Evolutionary conservation across 345 rosid genomes (phyloP), one percentile per base, ranked within the genome.

Genomic region (Toxicodendron radicans): DNA sequence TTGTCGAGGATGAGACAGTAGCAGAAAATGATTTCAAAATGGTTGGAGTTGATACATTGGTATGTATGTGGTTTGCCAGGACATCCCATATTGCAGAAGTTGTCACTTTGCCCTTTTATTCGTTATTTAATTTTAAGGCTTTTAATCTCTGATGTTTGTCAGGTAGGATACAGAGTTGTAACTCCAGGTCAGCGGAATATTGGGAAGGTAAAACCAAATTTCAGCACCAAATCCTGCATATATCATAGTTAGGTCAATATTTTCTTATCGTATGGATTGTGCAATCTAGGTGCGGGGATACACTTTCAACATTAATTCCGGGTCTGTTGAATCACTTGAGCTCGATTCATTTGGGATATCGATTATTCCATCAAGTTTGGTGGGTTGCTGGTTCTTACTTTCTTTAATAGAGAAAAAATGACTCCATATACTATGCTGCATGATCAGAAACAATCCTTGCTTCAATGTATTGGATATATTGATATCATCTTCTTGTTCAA

Each of bases 281-380:
- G 2, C 54, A 49, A 13, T 66, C 24, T 73, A 92, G 98, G 97
- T 92, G 76, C 88, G 93, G 70, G 97, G 97, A 64, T 94, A 88
- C 84, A 79, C 91, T 13, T 91, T 92, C 85, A 87, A 94, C 77
- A 80, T 89, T 63, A 84, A 84, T 82, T 88, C 98, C 3, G 98
- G 97, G 72, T 79, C 82, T 30, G 86, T 92, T 61, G 90, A 91
- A 66, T 88, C 87, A 41, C 95, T 94, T 24, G 97, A 91, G 84
- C 88, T 94, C 17, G 98, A 94, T 82, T 86, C 97, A 11, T 94
- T 94, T 59, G 97, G 98, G 71, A 83, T 94, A 52, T 85, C 98
- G 38, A 79, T 94, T 71, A 89, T 94, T 75, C 97, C 97, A 10
- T 94, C 98, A 43, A 92, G 90, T 83, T 83, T 92, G 98, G 98